Evolutionary conservation across 2,329 filamentous ascomycete species (phyloP), one percentile per base, ranked within the genome.

Genomic region (Fusarium floridanum): DNA sequence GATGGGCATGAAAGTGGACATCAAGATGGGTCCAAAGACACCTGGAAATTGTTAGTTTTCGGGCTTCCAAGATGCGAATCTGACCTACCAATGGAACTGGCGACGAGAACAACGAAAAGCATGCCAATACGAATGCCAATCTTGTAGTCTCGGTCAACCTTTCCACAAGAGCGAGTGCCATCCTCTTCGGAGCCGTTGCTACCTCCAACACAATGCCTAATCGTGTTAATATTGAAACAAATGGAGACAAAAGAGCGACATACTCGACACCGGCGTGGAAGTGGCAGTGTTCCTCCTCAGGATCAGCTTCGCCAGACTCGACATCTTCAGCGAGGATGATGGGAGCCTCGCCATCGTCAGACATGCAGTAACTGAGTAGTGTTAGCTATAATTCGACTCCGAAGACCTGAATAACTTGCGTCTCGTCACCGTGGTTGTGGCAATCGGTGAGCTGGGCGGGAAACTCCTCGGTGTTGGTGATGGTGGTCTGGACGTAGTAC

Each of bases 191-290:
- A 66, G 12, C 64, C 63, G 4, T 83, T 84, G 6, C 80, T 85
- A 14, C 82, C 84, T 7, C 80, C 86, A 2, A 89, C 86, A 69
- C 92, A 94, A 78, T 93, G 89, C 72, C 87, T 86, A 22, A 12
- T 0, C 3, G 12, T 16, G 60, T 79, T 53, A 79, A 68, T 37
- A 16, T n/a, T 20, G 12, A 43, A 34, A 14, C 12, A 5, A 3
- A 6, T 4, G 2, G 6, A 9, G 6, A 4, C 4, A 10, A 5
- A 5, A 10, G 11, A 12, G 29, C 11, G 43, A 66, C 90, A 81
- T 83, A 93, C 91, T 94, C 91, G 32, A 95, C 90, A 29, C 92
- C 92, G 5, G 92, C 92, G 76, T 95, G 93, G 81, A 92, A 94
- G 78, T 95, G 93, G 74, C 92, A 94, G 76, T 89, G 86, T 73